A percentile compares a stretch with the other conserved stretches of the same genome.
Evolutionary conservation across 2,329 filamentous ascomycete species (phyloP).

Genomic region (Aspergillus sp.): DNA sequence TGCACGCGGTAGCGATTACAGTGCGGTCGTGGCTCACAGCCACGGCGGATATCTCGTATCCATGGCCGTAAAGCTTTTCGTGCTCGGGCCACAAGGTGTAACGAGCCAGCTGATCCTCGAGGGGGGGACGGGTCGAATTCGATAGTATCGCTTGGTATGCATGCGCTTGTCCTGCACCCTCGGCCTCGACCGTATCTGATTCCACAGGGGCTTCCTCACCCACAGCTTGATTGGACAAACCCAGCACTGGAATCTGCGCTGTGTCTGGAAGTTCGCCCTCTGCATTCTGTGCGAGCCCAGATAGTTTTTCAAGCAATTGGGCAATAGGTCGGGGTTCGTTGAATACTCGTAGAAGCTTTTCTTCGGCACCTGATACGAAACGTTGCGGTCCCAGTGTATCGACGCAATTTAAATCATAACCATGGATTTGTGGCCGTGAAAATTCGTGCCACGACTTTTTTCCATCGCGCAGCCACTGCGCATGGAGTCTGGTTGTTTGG

Average conservation of each 20-base stretch:
- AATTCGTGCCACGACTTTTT: slow-evolving; percentile 85
- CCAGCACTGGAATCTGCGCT: slow-evolving; percentile 91
- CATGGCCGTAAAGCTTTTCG: slow-evolving; percentile 96
- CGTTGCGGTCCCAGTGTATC: slow-evolving; percentile 69
- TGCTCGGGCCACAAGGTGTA: slow-evolving; percentile 94
- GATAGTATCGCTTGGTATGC: slow-evolving; percentile 37
- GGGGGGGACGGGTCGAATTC: slow-evolving; percentile 70
- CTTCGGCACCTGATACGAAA: slow-evolving; percentile 93
- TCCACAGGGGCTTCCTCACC: slow-evolving; percentile 42
- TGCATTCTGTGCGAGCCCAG: slow-evolving; percentile 53
- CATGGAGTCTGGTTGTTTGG: slow-evolving; percentile 87
- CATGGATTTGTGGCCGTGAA: slow-evolving; percentile 92
- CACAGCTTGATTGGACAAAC: slow-evolving; percentile 93
- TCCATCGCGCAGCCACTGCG: slow-evolving; percentile 65
- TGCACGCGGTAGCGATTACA: slow-evolving; percentile 87
- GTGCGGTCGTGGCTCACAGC: slow-evolving; percentile 72
- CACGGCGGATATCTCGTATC: slow-evolving; percentile 91
- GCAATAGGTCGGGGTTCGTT: slow-evolving; percentile 83
- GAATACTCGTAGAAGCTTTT: slow-evolving; percentile 97
- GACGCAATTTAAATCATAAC: slow-evolving; percentile 96
- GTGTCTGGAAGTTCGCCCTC: slow-evolving; percentile 68
- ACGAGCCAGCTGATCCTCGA: slow-evolving; percentile 85
- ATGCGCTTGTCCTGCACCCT: slow-evolving; percentile 18
- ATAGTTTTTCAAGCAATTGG: slow-evolving; percentile 67
- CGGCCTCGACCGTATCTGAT: slow-evolving; percentile 44